Evolutionary conservation across 106 monocot species (phyloP).

Genomic region (Posidonia australis): DNA sequence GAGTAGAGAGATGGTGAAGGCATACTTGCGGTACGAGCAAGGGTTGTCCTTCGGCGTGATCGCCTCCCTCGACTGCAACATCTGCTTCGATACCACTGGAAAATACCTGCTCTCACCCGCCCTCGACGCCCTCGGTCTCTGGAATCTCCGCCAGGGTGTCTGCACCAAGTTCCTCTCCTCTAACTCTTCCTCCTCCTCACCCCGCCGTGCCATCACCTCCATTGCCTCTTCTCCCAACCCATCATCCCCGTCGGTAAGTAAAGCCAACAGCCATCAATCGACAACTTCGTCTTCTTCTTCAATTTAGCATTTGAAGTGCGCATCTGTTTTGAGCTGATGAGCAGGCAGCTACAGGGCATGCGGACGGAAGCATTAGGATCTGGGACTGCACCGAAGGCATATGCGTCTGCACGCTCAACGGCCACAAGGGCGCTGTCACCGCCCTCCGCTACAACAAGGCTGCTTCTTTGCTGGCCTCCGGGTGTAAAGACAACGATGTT

Average conservation of each 20-base stretch:
- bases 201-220: conserved; percentile 20
- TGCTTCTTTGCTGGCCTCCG: conserved; percentile 69
- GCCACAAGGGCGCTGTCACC: conserved; percentile 70
- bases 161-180: conserved; percentile 36
- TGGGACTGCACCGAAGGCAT: conserved; percentile 57
- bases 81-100: conserved; percentile 61
- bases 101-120: conserved; percentile 65
- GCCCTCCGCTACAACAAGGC: conserved; percentile 39
- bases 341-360: conserved; percentile 67
- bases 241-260: conserved; percentile 7
- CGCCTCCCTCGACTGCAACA: conserved; percentile 66
- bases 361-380: conserved; percentile 79
- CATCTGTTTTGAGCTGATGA: not conserved
- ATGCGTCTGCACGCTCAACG: conserved; percentile 75
- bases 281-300: too few species aligned
- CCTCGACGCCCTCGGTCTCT: conserved; percentile 57
- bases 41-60: conserved; percentile 67
- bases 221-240: conserved; percentile 21
- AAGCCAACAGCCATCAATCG: too few species aligned
- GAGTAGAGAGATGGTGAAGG: conserved; percentile 59
- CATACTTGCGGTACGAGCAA: conserved; percentile 85
- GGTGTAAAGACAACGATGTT: conserved; percentile 83
- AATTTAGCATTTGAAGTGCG: too few species aligned
- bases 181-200: conserved; percentile 9
- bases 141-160: conserved; percentile 60